Base-by-base conservation (phyloP, 2,329 filamentous ascomycete species). In the Dactylonectria macrodidyma region DNA sequence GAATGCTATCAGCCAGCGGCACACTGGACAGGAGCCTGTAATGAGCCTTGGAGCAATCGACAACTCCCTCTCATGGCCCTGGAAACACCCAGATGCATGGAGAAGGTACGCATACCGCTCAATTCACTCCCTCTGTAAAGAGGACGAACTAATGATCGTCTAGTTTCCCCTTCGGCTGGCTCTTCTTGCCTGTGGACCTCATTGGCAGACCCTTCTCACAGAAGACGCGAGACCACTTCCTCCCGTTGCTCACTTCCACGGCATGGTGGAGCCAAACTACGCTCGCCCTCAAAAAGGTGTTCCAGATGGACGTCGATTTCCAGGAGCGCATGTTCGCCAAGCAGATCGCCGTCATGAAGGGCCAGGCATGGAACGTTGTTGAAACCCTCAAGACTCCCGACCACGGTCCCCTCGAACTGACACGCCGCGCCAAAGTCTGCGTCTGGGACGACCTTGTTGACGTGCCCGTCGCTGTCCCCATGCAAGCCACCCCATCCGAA, bases 361-460 rank as follows among this genome's bases (percentile, higher is more conserved):
- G 96, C 11, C 96, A 99, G 79, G 96, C 96, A 1, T 99, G 96
- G 95, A 99, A 99, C 78, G 96, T 99, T 0, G 96, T 99, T 5
- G 96, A 99, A 83, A 98, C 96, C 0, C 87, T 99, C 68, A 99
- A 99, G 80, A 93, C 93, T 19, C 86, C 90, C 1, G 96, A 98
- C 77, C 95, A 98, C 78, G 96, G 96, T 0, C 96, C 96, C 0
- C 85, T 99, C 19, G 96, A 98, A 82, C 88, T 99, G 60, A 98
- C 96, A 5, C 89, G 96, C 70, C 89, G 96, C 73, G 92, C 94
- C 56, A 91, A 95, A 75, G 95, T 99, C 19, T 97, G 95, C 76
- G 95, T 99, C 12, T 99, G 96, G 96, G 96, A 99, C 77, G 96
- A 99, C 78, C 85, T 98, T 24, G 96, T 99, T 24, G 96, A 99